Conservation (phyloP, 2,329 filamentous ascomycete species). For the Xylaria polymorpha region DNA sequence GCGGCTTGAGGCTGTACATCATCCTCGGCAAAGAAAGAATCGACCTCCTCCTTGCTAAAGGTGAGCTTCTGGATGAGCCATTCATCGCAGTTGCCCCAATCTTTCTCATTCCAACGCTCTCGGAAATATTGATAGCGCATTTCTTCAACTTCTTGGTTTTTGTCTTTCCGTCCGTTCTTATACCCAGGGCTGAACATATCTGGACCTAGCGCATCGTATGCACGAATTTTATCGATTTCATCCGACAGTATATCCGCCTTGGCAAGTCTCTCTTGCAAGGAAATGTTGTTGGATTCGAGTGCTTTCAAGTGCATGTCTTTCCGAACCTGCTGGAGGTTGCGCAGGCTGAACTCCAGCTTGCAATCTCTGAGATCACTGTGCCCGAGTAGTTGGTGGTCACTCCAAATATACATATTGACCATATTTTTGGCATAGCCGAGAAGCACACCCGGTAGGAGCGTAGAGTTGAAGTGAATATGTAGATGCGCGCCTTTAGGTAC, state of each 20-base stretch:
- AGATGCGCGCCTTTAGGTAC: slow-evolving; percentile 80
- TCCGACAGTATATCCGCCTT: slow-evolving; percentile 16
- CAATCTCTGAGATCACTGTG: slow-evolving; percentile 61
- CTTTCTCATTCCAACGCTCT: slow-evolving; percentile 44
- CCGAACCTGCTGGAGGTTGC: slow-evolving; percentile 49
- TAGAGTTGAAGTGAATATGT: slow-evolving; percentile 84
- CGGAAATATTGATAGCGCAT: slow-evolving; percentile 49
- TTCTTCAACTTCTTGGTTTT: slow-evolving; percentile 32
- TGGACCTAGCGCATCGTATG: slow-evolving; percentile 39
- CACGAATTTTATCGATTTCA: slow-evolving; percentile 18
- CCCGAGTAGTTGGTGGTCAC: slow-evolving; percentile 62
- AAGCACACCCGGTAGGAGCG: slow-evolving; percentile 69
- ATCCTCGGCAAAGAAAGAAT: slow-evolving; percentile 38
- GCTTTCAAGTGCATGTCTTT: slow-evolving; percentile 58
- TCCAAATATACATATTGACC: slow-evolving; percentile 76
- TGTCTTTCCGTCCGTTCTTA: slow-evolving; percentile 34
- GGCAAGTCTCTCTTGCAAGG: slow-evolving; percentile 11
- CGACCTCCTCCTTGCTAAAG: slow-evolving; percentile 70
- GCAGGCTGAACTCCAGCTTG: slow-evolving; percentile 70
- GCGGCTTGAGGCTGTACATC: slow-evolving; percentile 22
- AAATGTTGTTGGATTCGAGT: background rate
- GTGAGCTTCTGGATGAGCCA: slow-evolving; percentile 74
- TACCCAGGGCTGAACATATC: slow-evolving; percentile 44
- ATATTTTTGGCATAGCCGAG: slow-evolving; percentile 66
- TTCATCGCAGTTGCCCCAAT: slow-evolving; percentile 49